Evolutionary conservation across 129 eudicot genomes (phyloP).

Genomic region (Flaveria ramosissima): DNA sequence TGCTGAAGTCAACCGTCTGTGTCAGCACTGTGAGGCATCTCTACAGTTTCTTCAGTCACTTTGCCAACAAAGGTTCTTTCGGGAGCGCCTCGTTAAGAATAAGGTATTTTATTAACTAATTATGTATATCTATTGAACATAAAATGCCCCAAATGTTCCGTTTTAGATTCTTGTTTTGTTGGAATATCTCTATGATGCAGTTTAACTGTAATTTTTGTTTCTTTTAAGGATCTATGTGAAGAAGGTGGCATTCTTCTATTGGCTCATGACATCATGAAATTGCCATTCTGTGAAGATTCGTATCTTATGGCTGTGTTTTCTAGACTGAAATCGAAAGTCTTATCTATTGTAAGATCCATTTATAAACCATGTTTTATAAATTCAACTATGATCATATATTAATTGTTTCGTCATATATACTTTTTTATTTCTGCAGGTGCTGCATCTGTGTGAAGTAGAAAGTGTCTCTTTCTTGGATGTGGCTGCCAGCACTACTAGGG

Average conservation of each 20-base stretch:
- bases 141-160: neutral
- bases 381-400: constrained; percentile 18
- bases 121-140: neutral
- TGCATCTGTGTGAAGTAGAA: constrained; percentile 94
- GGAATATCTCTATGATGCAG: constrained; percentile 12
- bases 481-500: constrained; percentile 71
- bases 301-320: constrained; percentile 64
- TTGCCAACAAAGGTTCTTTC: constrained; percentile 78
- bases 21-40: constrained; percentile 93
- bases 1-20: constrained; percentile 61
- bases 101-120: constrained; percentile 53
- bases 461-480: constrained; percentile 89
- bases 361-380: constrained; percentile 7
- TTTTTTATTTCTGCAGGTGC: constrained; percentile 59
- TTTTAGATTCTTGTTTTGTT: constrained; percentile 17
- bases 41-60: constrained; percentile 80
- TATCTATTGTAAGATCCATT: constrained; percentile 77
- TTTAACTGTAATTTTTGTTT: constrained; percentile 24
- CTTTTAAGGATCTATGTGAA: constrained; percentile 79
- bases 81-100: constrained; percentile 75
- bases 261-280: constrained; percentile 65
- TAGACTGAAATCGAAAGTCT: constrained; percentile 76
- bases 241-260: constrained; percentile 86
- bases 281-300: constrained; percentile 41
- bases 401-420: constrained; percentile 26